These are phyloP conservation scores for Clarireedia hainanense DNA, from an alignment of 2,329 filamentous ascomycete species.

Conservation along the genomic window DNA sequence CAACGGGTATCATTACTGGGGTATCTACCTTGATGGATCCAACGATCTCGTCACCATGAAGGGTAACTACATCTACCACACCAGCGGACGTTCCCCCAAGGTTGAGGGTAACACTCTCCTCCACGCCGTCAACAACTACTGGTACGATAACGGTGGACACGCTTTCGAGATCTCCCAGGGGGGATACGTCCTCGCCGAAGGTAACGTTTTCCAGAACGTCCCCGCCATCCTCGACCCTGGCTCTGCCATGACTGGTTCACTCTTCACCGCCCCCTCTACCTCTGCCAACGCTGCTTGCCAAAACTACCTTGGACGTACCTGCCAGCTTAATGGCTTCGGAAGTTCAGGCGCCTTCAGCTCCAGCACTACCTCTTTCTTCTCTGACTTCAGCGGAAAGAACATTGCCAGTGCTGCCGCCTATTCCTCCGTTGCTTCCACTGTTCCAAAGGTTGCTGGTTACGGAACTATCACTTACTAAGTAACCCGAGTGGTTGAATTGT, in stretches of 20 bases:
- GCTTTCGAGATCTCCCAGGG: conserved; percentile 35
- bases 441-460: not conserved
- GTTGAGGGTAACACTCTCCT: conserved; percentile 32
- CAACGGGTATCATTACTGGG: conserved; percentile 41
- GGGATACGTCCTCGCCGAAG: conserved; percentile 34
- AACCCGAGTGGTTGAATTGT: not conserved
- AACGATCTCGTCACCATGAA: conserved; percentile 35
- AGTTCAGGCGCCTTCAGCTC: conserved; percentile 27
- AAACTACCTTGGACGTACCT: conserved; percentile 16
- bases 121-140: conserved; percentile 39
- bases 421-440: not conserved
- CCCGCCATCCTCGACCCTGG: conserved; percentile 14
- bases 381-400: conserved; percentile 28
- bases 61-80: conserved; percentile 38
- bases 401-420: conserved; percentile 22
- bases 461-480: not conserved
- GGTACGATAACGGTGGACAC: conserved; percentile 35
- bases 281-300: conserved; percentile 18
- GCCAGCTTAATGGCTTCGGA: conserved; percentile 20
- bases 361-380: conserved; percentile 25
- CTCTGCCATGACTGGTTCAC: conserved; percentile 20
- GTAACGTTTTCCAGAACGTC: conserved; percentile 39
- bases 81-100: conserved; percentile 37
- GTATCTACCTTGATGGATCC: conserved; percentile 34
- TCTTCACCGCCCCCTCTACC: conserved; percentile 10